These are phyloP conservation scores for Colletotrichum tropicicola DNA, from an alignment of 2,329 filamentous ascomycete genomes.

Conservation along the genomic window DNA sequence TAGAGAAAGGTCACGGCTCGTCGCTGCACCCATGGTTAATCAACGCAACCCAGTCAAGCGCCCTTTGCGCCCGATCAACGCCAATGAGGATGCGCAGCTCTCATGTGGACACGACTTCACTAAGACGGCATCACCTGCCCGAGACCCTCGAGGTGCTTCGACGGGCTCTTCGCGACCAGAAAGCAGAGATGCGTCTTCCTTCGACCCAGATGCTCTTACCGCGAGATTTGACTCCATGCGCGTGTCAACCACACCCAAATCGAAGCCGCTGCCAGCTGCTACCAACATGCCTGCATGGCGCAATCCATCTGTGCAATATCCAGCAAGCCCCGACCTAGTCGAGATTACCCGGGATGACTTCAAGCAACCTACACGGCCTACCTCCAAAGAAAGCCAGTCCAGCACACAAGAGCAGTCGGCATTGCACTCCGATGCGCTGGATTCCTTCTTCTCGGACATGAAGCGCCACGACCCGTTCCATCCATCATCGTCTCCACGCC, in stretches of 20 bases:
- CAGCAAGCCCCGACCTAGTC: conserved; percentile 23
- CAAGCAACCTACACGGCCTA: neutral
- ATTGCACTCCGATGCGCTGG: conserved; percentile 26
- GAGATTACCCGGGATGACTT: conserved; percentile 25
- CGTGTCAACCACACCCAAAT: conserved; percentile 19
- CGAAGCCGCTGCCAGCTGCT: conserved; percentile 1
- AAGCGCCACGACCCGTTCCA: conserved; percentile 25
- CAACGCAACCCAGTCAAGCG: conserved; percentile 56
- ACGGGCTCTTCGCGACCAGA: conserved; percentile 37
- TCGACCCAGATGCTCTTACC: conserved; percentile 27
- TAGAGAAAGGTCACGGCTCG: neutral
- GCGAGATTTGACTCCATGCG: conserved; percentile 30
- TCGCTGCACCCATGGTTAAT: conserved; percentile 51
- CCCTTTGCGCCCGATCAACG: conserved; percentile 49
- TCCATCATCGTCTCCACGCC: conserved; percentile 32
- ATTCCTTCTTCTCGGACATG: conserved; percentile 29
- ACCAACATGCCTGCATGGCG: conserved; percentile 6
- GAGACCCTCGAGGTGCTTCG: conserved; percentile 22
- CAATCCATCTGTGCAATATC: neutral
- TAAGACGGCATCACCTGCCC: conserved; percentile 10
- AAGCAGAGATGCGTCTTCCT: conserved; percentile 13
- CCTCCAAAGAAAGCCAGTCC: conserved; percentile 3
- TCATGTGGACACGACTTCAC: conserved; percentile 35
- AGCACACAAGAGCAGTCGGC: conserved; percentile 24
- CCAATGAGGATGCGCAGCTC: conserved; percentile 40